Evolutionary conservation across 2,329 filamentous ascomycete genomes (phyloP).

Genomic region (Paecilomyces formosus): DNA sequence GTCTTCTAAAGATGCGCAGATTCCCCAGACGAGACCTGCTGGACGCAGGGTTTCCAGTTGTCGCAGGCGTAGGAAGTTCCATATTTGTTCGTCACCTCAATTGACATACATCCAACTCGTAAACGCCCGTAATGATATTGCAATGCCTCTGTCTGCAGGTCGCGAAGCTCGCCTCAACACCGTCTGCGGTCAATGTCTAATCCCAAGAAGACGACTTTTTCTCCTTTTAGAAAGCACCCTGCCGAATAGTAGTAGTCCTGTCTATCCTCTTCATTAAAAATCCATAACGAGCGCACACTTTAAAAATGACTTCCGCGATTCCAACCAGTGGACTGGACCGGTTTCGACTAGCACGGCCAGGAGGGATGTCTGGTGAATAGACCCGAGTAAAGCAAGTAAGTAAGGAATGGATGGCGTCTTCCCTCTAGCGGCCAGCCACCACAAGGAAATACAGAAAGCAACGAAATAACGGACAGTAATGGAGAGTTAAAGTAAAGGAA

Average conservation of each 20-base stretch:
- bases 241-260: neutral
- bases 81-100: slow-evolving; percentile 1
- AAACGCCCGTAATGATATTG: neutral
- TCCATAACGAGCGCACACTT: neutral
- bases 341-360: neutral
- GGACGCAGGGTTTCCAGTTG: neutral
- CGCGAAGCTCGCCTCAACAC: neutral
- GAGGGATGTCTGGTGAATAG: neutral
- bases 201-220: neutral
- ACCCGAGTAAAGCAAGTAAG: neutral
- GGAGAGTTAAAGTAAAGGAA: neutral
- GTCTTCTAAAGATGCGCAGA: neutral
- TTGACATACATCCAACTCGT: neutral
- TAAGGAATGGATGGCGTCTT: neutral
- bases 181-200: neutral
- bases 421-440: neutral
- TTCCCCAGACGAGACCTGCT: neutral
- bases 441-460: neutral
- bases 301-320: neutral
- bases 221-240: neutral
- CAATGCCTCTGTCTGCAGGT: neutral
- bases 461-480: neutral
- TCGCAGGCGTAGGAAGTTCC: neutral
- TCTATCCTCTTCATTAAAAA: neutral
- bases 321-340: neutral